Conservation (phyloP, 2,329 filamentous ascomycete species). For the Fusarium gaditjirri region DNA sequence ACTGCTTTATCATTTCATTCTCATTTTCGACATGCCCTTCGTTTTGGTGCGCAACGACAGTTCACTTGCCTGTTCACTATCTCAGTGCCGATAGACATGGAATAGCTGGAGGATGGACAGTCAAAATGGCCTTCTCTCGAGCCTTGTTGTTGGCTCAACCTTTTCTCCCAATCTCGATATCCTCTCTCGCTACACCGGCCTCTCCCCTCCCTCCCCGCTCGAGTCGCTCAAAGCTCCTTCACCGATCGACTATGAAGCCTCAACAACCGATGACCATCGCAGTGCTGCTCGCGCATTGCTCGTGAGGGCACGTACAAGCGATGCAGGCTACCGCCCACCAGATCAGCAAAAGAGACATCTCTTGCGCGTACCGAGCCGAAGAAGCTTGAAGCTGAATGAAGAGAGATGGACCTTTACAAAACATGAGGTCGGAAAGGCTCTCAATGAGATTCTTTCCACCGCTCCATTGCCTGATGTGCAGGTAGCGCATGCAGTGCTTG, state of each 20-base stretch:
- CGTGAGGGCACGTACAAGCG: neutral
- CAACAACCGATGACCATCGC: neutral
- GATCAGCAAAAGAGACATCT: conserved; percentile 9
- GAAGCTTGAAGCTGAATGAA: neutral
- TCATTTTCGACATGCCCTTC: neutral
- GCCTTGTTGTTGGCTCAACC: neutral
- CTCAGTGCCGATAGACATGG: neutral
- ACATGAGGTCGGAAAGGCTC: conserved; percentile 15
- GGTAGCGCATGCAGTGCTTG: conserved; percentile 14
- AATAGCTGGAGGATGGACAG: neutral
- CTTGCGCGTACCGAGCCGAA: neutral
- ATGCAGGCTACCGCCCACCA: neutral
- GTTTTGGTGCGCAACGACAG: neutral
- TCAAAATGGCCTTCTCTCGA: neutral
- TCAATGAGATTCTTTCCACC: neutral
- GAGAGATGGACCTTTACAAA: conserved; percentile 16
- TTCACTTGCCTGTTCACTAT: too few relatives aligned
- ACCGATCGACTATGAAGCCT: neutral
- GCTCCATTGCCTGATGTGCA: conserved; percentile 1
- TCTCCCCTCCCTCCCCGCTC: neutral
- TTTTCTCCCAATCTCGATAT: neutral
- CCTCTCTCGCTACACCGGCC: neutral
- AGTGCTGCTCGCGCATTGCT: neutral
- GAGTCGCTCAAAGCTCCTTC: neutral
- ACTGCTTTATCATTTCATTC: neutral